Percentiles rank a stretch among this genome's conserved stretches.
phyloP scores from a whole-genome alignment of 345 rosid species.

The Populus simonii region DNA sequence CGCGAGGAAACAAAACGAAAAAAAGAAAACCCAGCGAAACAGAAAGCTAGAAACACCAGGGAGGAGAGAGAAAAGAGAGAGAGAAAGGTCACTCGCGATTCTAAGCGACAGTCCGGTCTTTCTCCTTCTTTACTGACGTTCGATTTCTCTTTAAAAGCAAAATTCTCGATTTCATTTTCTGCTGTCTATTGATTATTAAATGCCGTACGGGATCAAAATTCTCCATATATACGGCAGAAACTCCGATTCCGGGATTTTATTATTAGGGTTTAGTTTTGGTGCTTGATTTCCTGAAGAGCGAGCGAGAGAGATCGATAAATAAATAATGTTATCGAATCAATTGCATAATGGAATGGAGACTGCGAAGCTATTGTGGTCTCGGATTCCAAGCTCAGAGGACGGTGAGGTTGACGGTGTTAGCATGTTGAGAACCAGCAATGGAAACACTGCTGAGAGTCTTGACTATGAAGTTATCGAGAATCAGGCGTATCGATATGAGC shows the following conservation, averaged over 20 bases:
- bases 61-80: not conserved
- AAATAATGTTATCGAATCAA: conserved; percentile 70
- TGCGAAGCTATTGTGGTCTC: conserved; percentile 72
- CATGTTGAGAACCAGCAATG: conserved; percentile 34
- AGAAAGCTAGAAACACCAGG: not conserved
- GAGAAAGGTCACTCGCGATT: not conserved
- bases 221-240: not conserved
- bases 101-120: not conserved
- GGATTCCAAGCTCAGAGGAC: conserved; percentile 73
- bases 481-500: conserved; percentile 87
- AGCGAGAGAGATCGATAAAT: not conserved
- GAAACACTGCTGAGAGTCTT: conserved; percentile 65
- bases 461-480: conserved; percentile 96
- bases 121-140: not conserved
- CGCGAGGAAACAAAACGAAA: not conserved
- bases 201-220: not conserved
- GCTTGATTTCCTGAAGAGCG: conserved; percentile 9
- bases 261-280: conserved; percentile 16
- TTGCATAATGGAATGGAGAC: conserved; percentile 74
- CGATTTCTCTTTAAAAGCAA: not conserved
- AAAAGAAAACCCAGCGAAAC: not conserved
- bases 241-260: conserved; percentile 2
- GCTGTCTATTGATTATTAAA: not conserved
- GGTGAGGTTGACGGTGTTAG: conserved; percentile 51
- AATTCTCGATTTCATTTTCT: not conserved